Evolutionary conservation across 176 grass and related monocot species (phyloP).

Genomic region (Carex pumila): DNA sequence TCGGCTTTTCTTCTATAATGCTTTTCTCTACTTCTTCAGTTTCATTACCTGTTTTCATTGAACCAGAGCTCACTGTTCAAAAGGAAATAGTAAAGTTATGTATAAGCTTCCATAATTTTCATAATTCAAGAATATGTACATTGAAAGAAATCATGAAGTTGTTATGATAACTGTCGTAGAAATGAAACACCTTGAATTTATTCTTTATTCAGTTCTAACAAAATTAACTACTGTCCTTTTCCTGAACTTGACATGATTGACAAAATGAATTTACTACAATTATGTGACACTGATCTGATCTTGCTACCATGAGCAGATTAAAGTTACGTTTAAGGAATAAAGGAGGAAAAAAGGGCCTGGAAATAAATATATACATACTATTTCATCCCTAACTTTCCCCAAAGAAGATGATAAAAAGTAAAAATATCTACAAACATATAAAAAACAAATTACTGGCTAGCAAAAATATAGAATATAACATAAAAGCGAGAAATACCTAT

Average conservation of each 20-base stretch:
- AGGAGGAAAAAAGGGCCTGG: background rate
- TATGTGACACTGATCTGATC: background rate
- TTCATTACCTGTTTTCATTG: background rate
- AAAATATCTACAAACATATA: background rate
- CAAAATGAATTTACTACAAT: background rate
- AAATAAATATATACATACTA: background rate
- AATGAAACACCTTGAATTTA: background rate
- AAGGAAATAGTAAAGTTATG: background rate
- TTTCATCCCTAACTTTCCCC: background rate
- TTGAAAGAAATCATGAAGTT: background rate
- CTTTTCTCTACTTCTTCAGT: background rate
- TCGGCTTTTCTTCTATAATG: background rate
- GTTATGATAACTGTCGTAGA: background rate
- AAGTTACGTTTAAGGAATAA: background rate
- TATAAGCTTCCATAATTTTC: background rate
- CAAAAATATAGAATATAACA: background rate
- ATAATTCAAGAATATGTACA: background rate
- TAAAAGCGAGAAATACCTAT: background rate
- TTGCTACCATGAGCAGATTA: background rate
- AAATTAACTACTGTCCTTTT: background rate
- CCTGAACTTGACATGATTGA: background rate
- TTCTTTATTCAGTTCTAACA: background rate
- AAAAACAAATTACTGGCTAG: background rate
- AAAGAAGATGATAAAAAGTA: background rate
- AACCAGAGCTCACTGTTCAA: constrained; percentile 2